A percentile compares a stretch with the other conserved stretches of the same genome.
These are phyloP conservation scores for Neolentinus lepideus DNA, from an alignment of 1,284 basidiomycete genomes.

Conservation along the genomic window DNA sequence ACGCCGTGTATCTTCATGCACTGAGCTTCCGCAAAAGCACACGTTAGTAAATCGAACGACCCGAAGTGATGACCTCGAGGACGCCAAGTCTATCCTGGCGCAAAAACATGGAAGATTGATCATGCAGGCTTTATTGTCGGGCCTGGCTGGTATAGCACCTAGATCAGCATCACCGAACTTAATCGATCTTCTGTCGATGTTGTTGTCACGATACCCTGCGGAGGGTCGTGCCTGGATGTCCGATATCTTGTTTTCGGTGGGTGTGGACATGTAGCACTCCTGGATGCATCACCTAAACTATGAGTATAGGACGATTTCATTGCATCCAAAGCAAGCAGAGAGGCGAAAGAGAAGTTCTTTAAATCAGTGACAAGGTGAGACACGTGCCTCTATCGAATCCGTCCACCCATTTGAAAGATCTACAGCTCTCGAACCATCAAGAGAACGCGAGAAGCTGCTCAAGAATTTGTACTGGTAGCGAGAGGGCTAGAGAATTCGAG, in stretches of 20 bases:
- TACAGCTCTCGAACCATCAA: conserved; percentile 55
- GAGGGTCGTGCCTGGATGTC: conserved; percentile 65
- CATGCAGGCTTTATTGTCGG: conserved; percentile 65
- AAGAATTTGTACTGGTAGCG: conserved; percentile 69
- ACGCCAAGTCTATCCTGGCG: conserved; percentile 44
- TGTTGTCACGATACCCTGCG: conserved; percentile 48
- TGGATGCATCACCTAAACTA: neutral
- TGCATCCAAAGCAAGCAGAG: conserved; percentile 51
- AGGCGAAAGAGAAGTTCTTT: conserved; percentile 74
- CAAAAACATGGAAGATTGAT: conserved; percentile 60
- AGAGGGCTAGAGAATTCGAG: conserved; percentile 70
- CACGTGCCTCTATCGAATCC: neutral
- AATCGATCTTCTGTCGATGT: conserved; percentile 67
- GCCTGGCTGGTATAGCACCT: conserved; percentile 77
- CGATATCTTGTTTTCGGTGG: conserved; percentile 62
- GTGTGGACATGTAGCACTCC: conserved; percentile 20
- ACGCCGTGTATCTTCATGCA: neutral
- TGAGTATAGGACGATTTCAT: conserved; percentile 52
- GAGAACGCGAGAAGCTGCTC: conserved; percentile 63
- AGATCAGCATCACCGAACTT: conserved; percentile 79
- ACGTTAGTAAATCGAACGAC: conserved; percentile 56
- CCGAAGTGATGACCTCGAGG: conserved; percentile 41
- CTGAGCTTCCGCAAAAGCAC: conserved; percentile 29
- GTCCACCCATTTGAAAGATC: conserved; percentile 1
- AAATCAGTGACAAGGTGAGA: conserved; percentile 65